These are phyloP conservation scores for Pichia occidentalis DNA, from an alignment of 805 yeast species.

Conservation along the genomic window DNA sequence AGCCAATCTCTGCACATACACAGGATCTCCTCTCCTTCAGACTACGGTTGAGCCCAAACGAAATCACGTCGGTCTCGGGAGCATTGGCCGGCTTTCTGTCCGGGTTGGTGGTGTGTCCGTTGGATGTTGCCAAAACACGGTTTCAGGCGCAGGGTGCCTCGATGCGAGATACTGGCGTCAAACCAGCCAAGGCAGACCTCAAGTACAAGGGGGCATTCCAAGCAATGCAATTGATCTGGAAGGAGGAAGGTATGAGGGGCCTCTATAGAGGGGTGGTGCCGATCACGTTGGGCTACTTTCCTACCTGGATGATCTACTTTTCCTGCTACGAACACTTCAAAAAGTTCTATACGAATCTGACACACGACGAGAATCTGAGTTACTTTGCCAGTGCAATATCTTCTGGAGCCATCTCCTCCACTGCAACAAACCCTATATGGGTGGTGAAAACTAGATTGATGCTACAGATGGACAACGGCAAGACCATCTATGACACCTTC, in stretches of 20 bases:
- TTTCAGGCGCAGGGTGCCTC: constrained; percentile 83
- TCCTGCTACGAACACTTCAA: constrained; percentile 82
- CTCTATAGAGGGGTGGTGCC: constrained; percentile 88
- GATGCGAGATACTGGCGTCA: constrained; percentile 13
- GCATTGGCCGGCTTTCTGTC: constrained; percentile 91
- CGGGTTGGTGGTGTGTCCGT: constrained; percentile 87
- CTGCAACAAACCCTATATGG: constrained; percentile 93
- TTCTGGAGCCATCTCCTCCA: constrained; percentile 83
- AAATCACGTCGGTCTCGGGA: constrained; percentile 77
- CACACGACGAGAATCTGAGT: constrained; percentile 26
- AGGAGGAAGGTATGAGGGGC: constrained; percentile 78
- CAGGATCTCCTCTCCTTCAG: constrained; percentile 13
- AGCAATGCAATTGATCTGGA: constrained; percentile 57
- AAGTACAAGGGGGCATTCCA: constrained; percentile 56
- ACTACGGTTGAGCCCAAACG: constrained; percentile 20
- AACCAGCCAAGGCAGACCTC: constrained; percentile 11
- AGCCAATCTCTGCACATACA: constrained; percentile 14
- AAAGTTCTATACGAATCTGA: constrained; percentile 24
- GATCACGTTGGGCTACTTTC: constrained; percentile 88
- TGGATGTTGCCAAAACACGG: constrained; percentile 92
- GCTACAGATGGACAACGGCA: constrained; percentile 61
- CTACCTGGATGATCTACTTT: constrained; percentile 96
- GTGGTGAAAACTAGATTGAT: constrained; percentile 92
- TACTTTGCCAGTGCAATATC: constrained; percentile 64
- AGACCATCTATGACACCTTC: constrained; percentile 33